Conservation (phyloP, 2,329 filamentous ascomycete genomes). For the Alternaria sp. region DNA sequence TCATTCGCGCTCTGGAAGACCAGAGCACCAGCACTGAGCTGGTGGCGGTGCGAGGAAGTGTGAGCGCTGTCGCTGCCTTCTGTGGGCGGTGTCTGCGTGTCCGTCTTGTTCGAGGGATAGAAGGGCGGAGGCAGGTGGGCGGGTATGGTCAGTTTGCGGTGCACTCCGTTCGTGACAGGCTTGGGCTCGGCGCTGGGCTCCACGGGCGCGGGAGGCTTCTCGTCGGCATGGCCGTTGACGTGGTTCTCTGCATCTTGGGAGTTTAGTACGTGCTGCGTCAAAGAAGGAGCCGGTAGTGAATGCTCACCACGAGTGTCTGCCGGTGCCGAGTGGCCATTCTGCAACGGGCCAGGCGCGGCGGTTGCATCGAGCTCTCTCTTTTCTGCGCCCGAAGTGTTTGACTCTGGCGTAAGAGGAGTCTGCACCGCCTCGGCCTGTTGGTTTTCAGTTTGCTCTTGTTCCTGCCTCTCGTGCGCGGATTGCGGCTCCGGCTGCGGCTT, state of each 20-base stretch:
- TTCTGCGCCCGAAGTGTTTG: constrained; percentile 23
- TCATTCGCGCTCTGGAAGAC: constrained; percentile 49
- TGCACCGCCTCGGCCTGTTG: constrained; percentile 15
- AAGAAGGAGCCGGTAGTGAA: not conserved
- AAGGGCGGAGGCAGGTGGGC: constrained; percentile 46
- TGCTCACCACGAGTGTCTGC: constrained; percentile 29
- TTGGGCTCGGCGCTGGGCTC: constrained; percentile 19
- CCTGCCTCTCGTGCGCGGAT: constrained; percentile 13
- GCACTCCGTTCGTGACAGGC: constrained; percentile 28
- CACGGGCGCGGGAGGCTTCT: constrained; percentile 3
- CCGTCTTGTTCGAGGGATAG: constrained; percentile 38
- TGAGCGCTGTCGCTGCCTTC: constrained; percentile 20
- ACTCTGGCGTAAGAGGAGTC: constrained; percentile 39
- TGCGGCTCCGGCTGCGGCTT: constrained; percentile 20
- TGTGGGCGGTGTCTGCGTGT: constrained; percentile 29
- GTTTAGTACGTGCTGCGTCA: not conserved
- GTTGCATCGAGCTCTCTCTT: constrained; percentile 16
- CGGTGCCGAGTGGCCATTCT: constrained; percentile 22
- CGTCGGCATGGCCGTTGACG: constrained; percentile 8
- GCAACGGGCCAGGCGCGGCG: constrained; percentile 16
- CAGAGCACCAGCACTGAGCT: constrained; percentile 41
- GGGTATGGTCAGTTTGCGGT: constrained; percentile 28
- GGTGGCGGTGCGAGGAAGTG: constrained; percentile 26
- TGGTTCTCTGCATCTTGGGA: not conserved
- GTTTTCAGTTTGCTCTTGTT: constrained; percentile 18